Evolutionary conservation across 2,329 filamentous ascomycete genomes (phyloP), one percentile per base, ranked within the genome.

Genomic region (Alternaria triticina): DNA sequence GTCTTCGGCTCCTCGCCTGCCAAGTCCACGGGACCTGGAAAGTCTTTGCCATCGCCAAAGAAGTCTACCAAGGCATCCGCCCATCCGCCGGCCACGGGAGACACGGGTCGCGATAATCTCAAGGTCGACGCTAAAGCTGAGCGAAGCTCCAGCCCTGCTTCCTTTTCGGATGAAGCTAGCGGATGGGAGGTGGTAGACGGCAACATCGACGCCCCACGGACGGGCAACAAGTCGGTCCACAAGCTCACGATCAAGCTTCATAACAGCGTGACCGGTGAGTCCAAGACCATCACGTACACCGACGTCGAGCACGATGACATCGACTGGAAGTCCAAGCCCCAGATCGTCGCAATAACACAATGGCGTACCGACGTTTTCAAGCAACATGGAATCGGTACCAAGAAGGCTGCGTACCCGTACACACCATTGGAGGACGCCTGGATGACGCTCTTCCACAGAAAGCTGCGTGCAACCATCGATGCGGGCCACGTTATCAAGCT

Each of bases 391-490:
- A 46, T 66, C 5, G 9, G 10, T 2, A 7, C n/a, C 27, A 64
- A 62, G 44, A 57, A 54, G 10, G 10, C 20, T 17, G 6, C 22
- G 2, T 44, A 27, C 10, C 27, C n/a, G 11, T 70, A 54, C 27
- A 59, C 54, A 6, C 55, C 60, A 6, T 49, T 60, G 7, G 69
- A 73, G 52, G 60, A 67, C 5, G 61, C 68, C 1, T 70, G 68
- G 68, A 20, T 73, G 4, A 27, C 57, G 1, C 57, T 73, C 1
- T 64, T 64, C 33, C 59, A 65, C 40, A 22, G 47, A 2, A 72
- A 70, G 20, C n/a, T 69, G 4, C 64, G 64, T 3, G 40, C 13
- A 0, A 57, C 30, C 1, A 55, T 65, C 15, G 43, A 66, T 25
- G 27, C 40, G 2, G 67, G 62, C 5, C 36, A 58, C 12, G 12